Conservation (phyloP, 2,329 filamentous ascomycete species). For the Neofusicoccum laricinum region DNA sequence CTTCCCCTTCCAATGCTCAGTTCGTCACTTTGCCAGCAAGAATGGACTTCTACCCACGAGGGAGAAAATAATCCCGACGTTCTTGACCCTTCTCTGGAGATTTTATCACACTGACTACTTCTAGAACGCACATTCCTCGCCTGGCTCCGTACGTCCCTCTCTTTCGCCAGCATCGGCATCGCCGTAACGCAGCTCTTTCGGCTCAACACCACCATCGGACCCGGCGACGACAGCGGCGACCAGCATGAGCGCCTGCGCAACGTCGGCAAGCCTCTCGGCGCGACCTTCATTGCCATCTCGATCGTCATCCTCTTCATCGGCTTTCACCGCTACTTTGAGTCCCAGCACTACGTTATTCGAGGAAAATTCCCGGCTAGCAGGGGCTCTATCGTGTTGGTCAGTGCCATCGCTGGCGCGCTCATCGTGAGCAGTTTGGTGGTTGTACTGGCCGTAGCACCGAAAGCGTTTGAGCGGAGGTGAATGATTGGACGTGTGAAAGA, state of each 20-base stretch:
- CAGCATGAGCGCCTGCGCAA: constrained; percentile 47
- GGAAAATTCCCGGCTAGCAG: constrained; percentile 79
- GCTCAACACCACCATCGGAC: constrained; percentile 64
- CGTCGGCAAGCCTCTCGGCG: constrained; percentile 71
- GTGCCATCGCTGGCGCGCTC: constrained; percentile 59
- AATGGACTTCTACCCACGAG: too few species aligned
- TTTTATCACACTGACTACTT: background rate
- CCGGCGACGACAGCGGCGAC: constrained; percentile 18
- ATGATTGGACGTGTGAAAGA: background rate
- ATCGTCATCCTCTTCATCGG: constrained; percentile 73
- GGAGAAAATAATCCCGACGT: background rate
- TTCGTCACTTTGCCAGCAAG: too few species aligned
- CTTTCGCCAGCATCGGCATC: constrained; percentile 79
- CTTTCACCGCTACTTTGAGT: constrained; percentile 74
- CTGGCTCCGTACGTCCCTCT: constrained; percentile 78
- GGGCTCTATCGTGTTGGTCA: constrained; percentile 69
- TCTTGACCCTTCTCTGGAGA: background rate
- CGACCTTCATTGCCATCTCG: constrained; percentile 72
- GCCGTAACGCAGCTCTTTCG: constrained; percentile 83
- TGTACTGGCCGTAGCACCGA: constrained; percentile 54
- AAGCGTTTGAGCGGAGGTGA: constrained; percentile 37
- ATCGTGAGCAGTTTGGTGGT: constrained; percentile 60
- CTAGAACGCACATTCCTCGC: constrained; percentile 80
- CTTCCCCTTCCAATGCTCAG: background rate
- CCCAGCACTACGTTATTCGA: constrained; percentile 74